Evolutionary conservation across 306 rosid species (phyloP).

Genomic region (Dalbergia cultrata): DNA sequence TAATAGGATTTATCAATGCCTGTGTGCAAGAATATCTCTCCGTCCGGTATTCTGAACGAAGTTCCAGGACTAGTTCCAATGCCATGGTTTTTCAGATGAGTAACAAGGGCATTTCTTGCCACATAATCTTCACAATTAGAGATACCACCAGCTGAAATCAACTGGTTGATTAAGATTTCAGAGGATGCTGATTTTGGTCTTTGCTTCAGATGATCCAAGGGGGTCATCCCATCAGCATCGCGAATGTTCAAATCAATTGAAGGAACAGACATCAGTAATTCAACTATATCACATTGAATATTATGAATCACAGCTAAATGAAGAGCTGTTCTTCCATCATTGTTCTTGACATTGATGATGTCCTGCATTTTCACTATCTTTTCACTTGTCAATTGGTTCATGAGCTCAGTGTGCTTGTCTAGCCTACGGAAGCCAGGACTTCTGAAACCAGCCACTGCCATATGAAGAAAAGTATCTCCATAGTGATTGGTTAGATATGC

Average conservation of each 20-base stretch:
- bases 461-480: slow-evolving; percentile 92
- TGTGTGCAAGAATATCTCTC: slow-evolving; percentile 82
- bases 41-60: slow-evolving; percentile 85
- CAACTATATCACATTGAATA: slow-evolving; percentile 70
- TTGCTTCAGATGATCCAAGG: slow-evolving; percentile 80
- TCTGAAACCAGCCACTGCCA: slow-evolving; percentile 89
- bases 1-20: slow-evolving; percentile 66
- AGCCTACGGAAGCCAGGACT: slow-evolving; percentile 83
- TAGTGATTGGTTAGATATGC: slow-evolving; percentile 61
- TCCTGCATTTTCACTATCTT: slow-evolving; percentile 57
- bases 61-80: slow-evolving; percentile 85
- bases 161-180: slow-evolving; percentile 74
- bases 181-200: slow-evolving; percentile 69
- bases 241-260: slow-evolving; percentile 73
- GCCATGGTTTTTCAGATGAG: slow-evolving; percentile 75
- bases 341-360: slow-evolving; percentile 76
- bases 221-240: slow-evolving; percentile 80
- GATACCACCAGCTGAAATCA: slow-evolving; percentile 84
- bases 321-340: slow-evolving; percentile 86
- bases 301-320: slow-evolving; percentile 78
- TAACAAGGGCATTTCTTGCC: slow-evolving; percentile 61
- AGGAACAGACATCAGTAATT: slow-evolving; percentile 71
- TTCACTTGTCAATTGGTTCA: slow-evolving; percentile 57
- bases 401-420: slow-evolving; percentile 81
- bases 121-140: slow-evolving; percentile 53